Percentiles rank a stretch among this genome's conserved stretches.
Conservation (phyloP, 2,329 filamentous ascomycete species). For the Sarocladium strictum region DNA sequence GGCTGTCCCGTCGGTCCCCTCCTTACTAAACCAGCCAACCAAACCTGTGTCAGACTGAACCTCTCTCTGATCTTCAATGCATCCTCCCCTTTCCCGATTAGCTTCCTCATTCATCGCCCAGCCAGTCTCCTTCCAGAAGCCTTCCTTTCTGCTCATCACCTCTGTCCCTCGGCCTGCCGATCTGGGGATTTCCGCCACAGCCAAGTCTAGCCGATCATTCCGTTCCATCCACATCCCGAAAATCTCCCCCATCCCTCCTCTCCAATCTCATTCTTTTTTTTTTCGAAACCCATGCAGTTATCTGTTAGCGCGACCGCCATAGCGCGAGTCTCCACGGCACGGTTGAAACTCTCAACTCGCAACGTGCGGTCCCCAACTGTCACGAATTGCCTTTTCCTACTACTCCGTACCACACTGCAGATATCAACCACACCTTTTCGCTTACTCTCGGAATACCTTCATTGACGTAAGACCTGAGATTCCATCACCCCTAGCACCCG, state of each 20-base stretch:
- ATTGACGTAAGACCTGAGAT: background rate
- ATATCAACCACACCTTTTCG: too few species aligned
- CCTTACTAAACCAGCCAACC: background rate
- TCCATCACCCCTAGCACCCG: background rate
- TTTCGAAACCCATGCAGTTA: too few species aligned
- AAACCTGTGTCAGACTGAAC: background rate
- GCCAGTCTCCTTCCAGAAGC: constrained; percentile 4
- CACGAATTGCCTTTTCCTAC: too few species aligned
- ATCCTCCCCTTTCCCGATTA: background rate
- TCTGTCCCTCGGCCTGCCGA: background rate
- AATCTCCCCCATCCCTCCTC: background rate
- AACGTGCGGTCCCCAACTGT: too few species aligned
- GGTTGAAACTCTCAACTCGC: background rate
- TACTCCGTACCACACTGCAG: too few species aligned
- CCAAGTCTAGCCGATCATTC: background rate
- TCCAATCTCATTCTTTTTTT: background rate
- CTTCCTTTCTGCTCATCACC: background rate
- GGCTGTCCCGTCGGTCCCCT: background rate
- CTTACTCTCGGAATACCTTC: background rate
- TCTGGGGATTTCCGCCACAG: background rate
- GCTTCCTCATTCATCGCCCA: background rate
- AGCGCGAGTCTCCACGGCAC: background rate
- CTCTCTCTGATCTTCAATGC: constrained; percentile 5
- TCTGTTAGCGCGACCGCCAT: background rate
- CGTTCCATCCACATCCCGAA: background rate